Evolutionary conservation across 306 rosid genomes (phyloP).

Genomic region (Hippophae gyantsensis): DNA sequence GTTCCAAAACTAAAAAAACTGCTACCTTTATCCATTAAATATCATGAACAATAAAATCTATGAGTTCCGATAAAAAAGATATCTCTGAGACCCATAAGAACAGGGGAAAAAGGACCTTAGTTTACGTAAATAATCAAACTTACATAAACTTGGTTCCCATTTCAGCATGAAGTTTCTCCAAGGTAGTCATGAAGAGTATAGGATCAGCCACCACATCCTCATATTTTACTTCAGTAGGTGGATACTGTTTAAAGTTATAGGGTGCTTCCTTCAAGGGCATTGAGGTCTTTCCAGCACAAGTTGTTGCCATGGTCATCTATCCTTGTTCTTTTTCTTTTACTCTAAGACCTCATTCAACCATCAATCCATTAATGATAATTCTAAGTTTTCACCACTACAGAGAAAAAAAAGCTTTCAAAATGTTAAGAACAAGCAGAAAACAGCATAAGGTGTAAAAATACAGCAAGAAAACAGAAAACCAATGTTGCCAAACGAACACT

Average conservation of each 20-base stretch:
- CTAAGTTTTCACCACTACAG: constrained; percentile 1
- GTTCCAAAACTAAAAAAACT: no score
- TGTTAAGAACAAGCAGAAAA: no score
- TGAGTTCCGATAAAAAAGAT: no score
- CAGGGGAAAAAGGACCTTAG: no score
- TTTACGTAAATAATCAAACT: neutral
- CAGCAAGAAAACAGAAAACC: no score
- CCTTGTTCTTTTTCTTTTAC: constrained; percentile 5
- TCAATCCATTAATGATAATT: constrained; percentile 22
- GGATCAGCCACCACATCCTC: constrained; percentile 51
- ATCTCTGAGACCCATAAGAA: no score
- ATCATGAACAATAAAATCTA: no score
- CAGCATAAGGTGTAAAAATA: no score
- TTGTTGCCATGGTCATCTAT: constrained; percentile 49
- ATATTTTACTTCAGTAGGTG: constrained; percentile 45
- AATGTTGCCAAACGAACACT: no score
- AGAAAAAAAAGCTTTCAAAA: no score
- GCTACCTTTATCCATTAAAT: no score
- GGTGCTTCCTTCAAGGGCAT: constrained; percentile 33
- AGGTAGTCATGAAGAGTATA: constrained; percentile 42
- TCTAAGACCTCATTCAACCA: constrained; percentile 20
- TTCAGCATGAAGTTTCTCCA: constrained; percentile 64
- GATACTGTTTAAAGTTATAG: constrained; percentile 33
- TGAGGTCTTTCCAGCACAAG: constrained; percentile 34
- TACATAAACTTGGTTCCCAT: constrained; percentile 90